phyloP scores from a whole-genome alignment of 257 asterid genomes.

The Solanum virginianum region DNA sequence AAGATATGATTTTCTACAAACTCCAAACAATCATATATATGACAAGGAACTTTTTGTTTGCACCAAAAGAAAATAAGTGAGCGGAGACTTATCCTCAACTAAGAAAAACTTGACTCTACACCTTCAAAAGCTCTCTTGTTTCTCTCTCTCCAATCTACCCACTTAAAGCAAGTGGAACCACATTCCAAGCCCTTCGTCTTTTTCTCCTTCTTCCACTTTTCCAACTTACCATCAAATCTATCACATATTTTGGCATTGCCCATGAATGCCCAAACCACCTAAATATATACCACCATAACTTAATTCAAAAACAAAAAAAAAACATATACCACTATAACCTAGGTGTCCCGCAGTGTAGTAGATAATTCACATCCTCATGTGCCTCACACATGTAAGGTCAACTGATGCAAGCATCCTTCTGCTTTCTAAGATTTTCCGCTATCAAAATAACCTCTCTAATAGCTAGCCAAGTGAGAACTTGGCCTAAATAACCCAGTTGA shows the following conservation, averaged over 20 bases:
- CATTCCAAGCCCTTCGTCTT: neutral
- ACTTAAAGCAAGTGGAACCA: neutral
- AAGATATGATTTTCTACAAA: too few relatives aligned
- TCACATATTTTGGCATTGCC: neutral
- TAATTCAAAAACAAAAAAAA: neutral
- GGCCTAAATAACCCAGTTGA: neutral
- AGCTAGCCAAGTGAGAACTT: neutral
- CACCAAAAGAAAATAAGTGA: neutral
- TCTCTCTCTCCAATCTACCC: neutral
- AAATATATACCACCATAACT: neutral
- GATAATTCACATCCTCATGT: neutral
- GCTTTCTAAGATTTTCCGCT: neutral
- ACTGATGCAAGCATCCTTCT: neutral
- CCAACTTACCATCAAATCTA: neutral
- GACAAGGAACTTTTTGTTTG: neutral
- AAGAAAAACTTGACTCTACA: neutral
- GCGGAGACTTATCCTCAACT: neutral
- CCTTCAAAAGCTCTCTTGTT: neutral
- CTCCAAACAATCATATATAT: neutral
- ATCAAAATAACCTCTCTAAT: neutral
- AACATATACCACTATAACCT: neutral
- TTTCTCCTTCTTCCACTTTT: neutral
- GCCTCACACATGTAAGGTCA: neutral
- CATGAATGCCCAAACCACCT: neutral
- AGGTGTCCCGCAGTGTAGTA: neutral